A percentile compares a stretch with the other conserved stretches of the same genome.
phyloP scores from a whole-genome alignment of 805 yeast genomes.

The Monosporozyma aerobia region DNA sequence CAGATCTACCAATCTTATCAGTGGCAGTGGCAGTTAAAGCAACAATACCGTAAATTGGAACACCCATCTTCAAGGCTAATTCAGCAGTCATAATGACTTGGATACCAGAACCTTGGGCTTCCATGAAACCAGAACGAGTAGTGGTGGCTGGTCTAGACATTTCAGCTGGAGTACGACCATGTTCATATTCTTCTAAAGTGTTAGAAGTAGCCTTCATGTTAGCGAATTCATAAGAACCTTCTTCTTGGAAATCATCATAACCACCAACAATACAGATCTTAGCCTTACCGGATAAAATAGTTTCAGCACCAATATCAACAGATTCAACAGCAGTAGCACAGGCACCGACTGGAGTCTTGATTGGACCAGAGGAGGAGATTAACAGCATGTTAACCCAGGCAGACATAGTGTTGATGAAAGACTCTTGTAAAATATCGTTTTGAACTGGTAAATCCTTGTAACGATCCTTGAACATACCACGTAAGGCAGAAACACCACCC shows the following conservation, averaged over 20 bases:
- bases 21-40: constrained; percentile 95
- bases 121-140: constrained; percentile 96
- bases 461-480: constrained; percentile 97
- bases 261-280: constrained; percentile 97
- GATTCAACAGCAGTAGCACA: constrained; percentile 99
- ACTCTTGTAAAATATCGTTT: constrained; percentile 94
- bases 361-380: constrained; percentile 95
- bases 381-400: constrained; percentile 99
- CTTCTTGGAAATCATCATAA: constrained; percentile 98
- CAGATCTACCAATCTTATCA: constrained; percentile 97
- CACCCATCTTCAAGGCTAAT: constrained; percentile 95
- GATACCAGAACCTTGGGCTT: constrained; percentile 98
- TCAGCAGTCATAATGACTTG: constrained; percentile 94
- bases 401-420: constrained; percentile 97
- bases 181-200: constrained; percentile 75
- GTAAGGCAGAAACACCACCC: constrained; percentile 97
- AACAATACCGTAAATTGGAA: constrained; percentile 92
- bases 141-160: constrained; percentile 99
- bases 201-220: constrained; percentile 98
- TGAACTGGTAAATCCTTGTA: constrained; percentile 89
- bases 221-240: constrained; percentile 95
- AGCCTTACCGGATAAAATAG: constrained; percentile 88
- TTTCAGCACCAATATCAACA: constrained; percentile 90
- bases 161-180: constrained; percentile 95
- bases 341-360: constrained; percentile 98